Conservation (phyloP, 495 filamentous ascomycete genomes). For the Jackrogersella minutella region DNA sequence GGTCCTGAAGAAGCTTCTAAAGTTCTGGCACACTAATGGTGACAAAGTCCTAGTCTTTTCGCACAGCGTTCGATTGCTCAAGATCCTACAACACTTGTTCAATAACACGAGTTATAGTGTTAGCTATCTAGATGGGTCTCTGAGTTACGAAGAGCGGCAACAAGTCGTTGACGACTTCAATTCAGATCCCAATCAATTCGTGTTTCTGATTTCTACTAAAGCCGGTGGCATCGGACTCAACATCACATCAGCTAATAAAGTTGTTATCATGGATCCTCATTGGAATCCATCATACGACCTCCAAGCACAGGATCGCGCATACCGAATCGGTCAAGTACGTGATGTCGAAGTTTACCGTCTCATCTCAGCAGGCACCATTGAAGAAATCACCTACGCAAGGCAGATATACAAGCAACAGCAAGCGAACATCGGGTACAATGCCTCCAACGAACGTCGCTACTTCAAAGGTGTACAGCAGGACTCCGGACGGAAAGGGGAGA, state of each 20-base stretch:
- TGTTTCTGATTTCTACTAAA: conserved; percentile 94
- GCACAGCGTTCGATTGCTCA: conserved; percentile 83
- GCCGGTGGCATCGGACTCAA: conserved; percentile 90
- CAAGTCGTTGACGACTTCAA: conserved; percentile 91
- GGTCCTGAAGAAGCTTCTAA: conserved; percentile 83
- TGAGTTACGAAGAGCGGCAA: conserved; percentile 86
- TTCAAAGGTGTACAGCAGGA: conserved; percentile 94
- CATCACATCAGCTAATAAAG: conserved; percentile 97
- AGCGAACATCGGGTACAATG: conserved; percentile 96
- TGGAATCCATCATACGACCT: conserved; percentile 96
- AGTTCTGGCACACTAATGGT: conserved; percentile 86
- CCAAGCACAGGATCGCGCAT: conserved; percentile 96
- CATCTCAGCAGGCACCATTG: conserved; percentile 91
- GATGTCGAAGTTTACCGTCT: conserved; percentile 97
- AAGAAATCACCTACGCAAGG: conserved; percentile 95
- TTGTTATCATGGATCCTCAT: conserved; percentile 96
- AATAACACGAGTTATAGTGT: conserved; percentile 89
- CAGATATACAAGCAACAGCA: conserved; percentile 99
- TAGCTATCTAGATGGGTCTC: conserved; percentile 87
- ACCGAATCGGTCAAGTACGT: conserved; percentile 90
- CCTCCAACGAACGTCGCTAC: conserved; percentile 89
- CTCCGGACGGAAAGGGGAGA: conserved; percentile 81
- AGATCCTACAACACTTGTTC: conserved; percentile 88
- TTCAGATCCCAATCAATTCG: conserved; percentile 84
- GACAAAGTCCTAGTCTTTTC: conserved; percentile 96